Conservation (phyloP, 1,284 basidiomycete species). For the Papiliotrema terrestris region DNA sequence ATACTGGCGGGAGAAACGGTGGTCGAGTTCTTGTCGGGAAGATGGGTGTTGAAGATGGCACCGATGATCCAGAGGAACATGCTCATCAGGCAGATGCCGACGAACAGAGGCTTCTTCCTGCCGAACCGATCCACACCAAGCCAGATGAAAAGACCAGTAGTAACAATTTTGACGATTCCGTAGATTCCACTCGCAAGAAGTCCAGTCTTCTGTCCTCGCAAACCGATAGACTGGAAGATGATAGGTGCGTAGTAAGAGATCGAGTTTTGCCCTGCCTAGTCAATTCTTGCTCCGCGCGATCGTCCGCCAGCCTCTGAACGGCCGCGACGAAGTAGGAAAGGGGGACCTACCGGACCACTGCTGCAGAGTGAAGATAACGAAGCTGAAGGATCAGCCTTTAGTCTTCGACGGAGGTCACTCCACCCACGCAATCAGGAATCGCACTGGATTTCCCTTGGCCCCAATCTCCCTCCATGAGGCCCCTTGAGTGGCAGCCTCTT, state of each 20-base stretch:
- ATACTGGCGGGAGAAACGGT: conserved; percentile 33
- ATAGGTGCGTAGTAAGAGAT: conserved; percentile 66
- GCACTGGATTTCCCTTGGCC: conserved; percentile 67
- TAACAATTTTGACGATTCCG: conserved; percentile 68
- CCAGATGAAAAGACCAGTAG: conserved; percentile 63
- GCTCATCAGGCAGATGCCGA: conserved; percentile 60
- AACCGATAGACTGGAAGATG: conserved; percentile 52
- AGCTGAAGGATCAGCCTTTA: not conserved
- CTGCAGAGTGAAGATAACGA: conserved; percentile 57
- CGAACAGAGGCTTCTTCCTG: conserved; percentile 52
- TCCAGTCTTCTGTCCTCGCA: conserved; percentile 53
- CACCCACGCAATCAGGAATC: conserved; percentile 60
- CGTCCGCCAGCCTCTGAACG: too few relatives aligned
- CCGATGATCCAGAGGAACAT: conserved; percentile 65
- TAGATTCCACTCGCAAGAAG: conserved; percentile 76
- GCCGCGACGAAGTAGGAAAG: too few relatives aligned
- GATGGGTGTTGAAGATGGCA: conserved; percentile 68
- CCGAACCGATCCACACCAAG: conserved; percentile 54
- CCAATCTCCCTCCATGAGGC: conserved; percentile 58
- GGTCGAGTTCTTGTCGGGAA: conserved; percentile 36
- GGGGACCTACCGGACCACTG: conserved; percentile 58
- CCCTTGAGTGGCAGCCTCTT: conserved; percentile 39
- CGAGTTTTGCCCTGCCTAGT: conserved; percentile 50
- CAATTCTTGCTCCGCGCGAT: too few relatives aligned
- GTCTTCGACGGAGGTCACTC: not conserved